These are phyloP conservation scores for Chaetomium tenue DNA, from an alignment of 495 filamentous ascomycete genomes.

Conservation along the genomic window DNA sequence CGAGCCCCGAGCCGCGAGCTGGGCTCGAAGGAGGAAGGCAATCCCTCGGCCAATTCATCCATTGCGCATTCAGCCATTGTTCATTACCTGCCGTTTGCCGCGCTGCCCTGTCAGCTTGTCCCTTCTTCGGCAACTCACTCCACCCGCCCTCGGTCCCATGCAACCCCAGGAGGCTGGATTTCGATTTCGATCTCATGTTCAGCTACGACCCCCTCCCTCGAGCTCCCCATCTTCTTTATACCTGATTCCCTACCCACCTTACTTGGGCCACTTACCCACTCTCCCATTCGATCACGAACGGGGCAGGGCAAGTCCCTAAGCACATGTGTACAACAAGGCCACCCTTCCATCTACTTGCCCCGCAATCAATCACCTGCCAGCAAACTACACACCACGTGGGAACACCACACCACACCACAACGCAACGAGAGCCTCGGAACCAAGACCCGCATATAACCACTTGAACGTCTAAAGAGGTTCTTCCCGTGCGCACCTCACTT, in stretches of 20 bases:
- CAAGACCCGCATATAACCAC: conserved; percentile 1
- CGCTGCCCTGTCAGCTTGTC: neutral
- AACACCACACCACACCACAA: neutral
- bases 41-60: neutral
- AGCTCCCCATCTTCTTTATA: neutral
- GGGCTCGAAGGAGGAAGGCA: neutral
- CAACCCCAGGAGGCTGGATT: conserved; percentile 12
- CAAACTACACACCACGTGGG: neutral
- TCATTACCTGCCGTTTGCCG: neutral
- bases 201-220: neutral
- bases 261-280: neutral
- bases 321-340: neutral
- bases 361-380: conserved; percentile 8
- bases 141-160: conserved; percentile 12
- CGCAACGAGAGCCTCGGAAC: conserved; percentile 1
- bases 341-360: neutral
- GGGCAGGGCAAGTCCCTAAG: no score
- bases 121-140: conserved; percentile 1
- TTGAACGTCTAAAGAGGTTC: neutral
- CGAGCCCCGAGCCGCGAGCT: conserved; percentile 11
- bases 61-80: conserved; percentile 1
- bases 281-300: no score
- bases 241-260: no score
- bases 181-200: conserved; percentile 14
- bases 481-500: neutral